Conservation (phyloP, 805 yeast species). For the Grigorovia jiainica region DNA sequence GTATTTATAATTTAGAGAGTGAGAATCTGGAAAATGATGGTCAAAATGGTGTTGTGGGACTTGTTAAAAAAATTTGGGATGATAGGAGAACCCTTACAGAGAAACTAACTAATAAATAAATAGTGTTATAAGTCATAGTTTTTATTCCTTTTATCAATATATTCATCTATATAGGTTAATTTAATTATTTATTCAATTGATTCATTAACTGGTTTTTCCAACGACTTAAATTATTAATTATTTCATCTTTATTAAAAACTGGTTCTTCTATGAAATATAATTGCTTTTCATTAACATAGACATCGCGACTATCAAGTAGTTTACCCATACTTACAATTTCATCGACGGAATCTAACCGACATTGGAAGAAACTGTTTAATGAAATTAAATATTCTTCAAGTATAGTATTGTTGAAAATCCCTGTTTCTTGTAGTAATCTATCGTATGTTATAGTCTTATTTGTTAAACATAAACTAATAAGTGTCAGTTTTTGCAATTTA, state of each 20-base stretch:
- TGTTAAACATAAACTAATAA: slow-evolving; percentile 15
- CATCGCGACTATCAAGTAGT: slow-evolving; percentile 21
- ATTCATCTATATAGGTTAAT: slow-evolving; percentile 2
- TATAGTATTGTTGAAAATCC: slow-evolving; percentile 5
- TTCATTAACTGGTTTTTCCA: slow-evolving; percentile 14
- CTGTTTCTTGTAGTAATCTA: slow-evolving; percentile 8
- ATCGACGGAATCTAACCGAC: slow-evolving; percentile 17
- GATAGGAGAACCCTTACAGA: background rate
- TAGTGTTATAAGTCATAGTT: background rate
- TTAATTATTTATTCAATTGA: slow-evolving; percentile 6
- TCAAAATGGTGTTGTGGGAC: slow-evolving; percentile 67
- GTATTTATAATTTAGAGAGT: slow-evolving; percentile 74
- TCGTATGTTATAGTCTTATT: slow-evolving; percentile 13
- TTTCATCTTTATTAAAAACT: background rate
- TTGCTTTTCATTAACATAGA: slow-evolving; percentile 15
- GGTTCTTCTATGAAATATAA: slow-evolving; percentile 2
- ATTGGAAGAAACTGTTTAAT: slow-evolving; percentile 13
- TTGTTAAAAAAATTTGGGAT: slow-evolving; percentile 7
- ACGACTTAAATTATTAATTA: slow-evolving; percentile 7
- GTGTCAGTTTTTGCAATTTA: slow-evolving; percentile 17
- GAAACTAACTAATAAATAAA: background rate
- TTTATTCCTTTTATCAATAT: slow-evolving; percentile 1
- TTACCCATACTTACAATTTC: slow-evolving; percentile 7
- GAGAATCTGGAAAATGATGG: no score
- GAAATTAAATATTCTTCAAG: slow-evolving; percentile 18